Evolutionary conservation across 1,284 basidiomycete species (phyloP), one percentile per base, ranked within the genome.

Genomic region (Fomitopsis schrenkii): DNA sequence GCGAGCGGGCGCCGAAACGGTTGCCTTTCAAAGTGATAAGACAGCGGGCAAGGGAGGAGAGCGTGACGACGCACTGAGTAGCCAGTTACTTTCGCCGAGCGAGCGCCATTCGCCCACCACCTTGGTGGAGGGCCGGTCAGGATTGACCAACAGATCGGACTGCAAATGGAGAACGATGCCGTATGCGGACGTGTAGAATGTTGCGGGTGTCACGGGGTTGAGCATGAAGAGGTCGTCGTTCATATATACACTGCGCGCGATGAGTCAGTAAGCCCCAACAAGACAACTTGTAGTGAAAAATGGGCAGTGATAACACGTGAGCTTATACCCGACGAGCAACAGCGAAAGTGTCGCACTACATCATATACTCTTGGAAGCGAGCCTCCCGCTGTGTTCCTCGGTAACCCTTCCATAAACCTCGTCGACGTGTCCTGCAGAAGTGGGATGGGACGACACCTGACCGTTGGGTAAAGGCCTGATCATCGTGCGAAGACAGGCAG

Each of bases 1-100:
- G 71, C 7, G 62, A 61, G 3, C 77, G 71, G 30, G 62, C 66
- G 19, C 76, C 73, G 60, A 79, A 79, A 12, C 77, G 74, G 56
- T 69, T 66, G 62, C 71, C 75, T 74, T 5, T 57, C 4, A n/a
- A 14, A 6, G n/a, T n/a, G 0, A 19, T 17, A 17, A 28, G 36
- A 19, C 42, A 33, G 17, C 6, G 17, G 38, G 38, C 33, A 5
- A 38, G n/a, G 40, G 35, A 14, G 17, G 26, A 5, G 19, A 12
- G 8, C 10, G 6, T 38, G 38, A n/a, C 50, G 9, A 60, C 70
- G 57, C 56, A 71, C 69, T 69, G 38, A 72, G 63, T 3, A 71
- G 60, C 42, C 60, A 67, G 59, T 71, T 72, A 19, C 68, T 68
- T 45, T 67, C 63, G 48, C 70, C 69, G 64, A 75, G 66, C 28